Evolutionary conservation across 2,329 filamentous ascomycete species (phyloP).

Genomic region (Colletotrichum lini): DNA sequence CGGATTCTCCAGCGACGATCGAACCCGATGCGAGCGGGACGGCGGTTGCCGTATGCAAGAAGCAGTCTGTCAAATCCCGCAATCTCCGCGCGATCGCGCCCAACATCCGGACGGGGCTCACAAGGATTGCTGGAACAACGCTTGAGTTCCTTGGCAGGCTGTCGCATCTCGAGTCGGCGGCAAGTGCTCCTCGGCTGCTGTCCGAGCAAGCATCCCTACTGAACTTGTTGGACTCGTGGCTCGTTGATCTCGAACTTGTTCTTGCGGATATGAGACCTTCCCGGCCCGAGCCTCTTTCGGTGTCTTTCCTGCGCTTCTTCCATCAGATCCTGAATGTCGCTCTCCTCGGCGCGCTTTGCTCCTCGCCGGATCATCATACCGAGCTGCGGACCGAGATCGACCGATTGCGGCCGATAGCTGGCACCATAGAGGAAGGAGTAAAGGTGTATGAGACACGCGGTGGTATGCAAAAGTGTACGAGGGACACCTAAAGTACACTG

Average conservation of each 20-base stretch:
- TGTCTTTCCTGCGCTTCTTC: conserved; percentile 54
- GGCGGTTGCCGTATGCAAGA: conserved; percentile 43
- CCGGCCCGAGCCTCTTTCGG: conserved; percentile 48
- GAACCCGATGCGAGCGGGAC: conserved; percentile 33
- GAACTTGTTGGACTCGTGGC: conserved; percentile 52
- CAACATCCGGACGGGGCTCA: conserved; percentile 54
- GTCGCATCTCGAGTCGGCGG: conserved; percentile 46
- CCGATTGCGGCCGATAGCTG: conserved; percentile 50
- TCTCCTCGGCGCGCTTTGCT: conserved; percentile 52
- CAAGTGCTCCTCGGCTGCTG: conserved; percentile 46
- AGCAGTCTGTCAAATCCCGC: conserved; percentile 43
- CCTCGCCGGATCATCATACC: conserved; percentile 46
- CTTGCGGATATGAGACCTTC: conserved; percentile 42
- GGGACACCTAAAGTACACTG: no score
- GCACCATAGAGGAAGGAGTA: conserved; percentile 49
- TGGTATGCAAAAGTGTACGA: not conserved
- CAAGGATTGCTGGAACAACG: conserved; percentile 50
- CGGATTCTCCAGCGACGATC: conserved; percentile 47
- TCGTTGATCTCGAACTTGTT: conserved; percentile 47
- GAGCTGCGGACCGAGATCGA: conserved; percentile 51
- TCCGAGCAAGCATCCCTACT: conserved; percentile 51
- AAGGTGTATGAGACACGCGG: conserved; percentile 47
- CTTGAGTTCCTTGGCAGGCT: conserved; percentile 52
- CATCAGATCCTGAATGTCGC: conserved; percentile 52
- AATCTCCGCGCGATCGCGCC: conserved; percentile 52